A percentile compares a stretch with the other conserved stretches of the same genome.
Evolutionary conservation across 495 filamentous ascomycete genomes (phyloP).

Genomic region (Usnea hakonensis): DNA sequence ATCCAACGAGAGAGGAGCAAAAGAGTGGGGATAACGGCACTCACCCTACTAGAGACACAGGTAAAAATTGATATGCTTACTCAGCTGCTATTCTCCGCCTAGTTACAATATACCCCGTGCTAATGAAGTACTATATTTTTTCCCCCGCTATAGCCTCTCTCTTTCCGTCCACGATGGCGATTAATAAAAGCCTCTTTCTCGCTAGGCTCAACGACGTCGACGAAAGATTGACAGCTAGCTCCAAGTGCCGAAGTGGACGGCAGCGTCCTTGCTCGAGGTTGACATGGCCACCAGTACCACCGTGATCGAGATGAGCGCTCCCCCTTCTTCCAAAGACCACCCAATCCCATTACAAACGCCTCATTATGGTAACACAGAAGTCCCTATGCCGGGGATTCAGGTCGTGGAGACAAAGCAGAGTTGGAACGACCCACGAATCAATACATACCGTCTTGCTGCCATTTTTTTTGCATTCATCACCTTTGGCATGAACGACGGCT

Average conservation of each 20-base stretch:
- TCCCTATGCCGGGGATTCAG: background rate
- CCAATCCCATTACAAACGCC: background rate
- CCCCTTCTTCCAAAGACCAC: background rate
- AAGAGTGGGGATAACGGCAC: too few species aligned
- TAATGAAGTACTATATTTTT: too few species aligned
- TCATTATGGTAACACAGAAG: background rate
- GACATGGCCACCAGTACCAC: background rate
- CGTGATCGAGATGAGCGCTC: background rate
- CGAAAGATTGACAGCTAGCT: background rate
- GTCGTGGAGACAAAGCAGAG: conserved; percentile 29
- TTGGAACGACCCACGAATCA: conserved; percentile 66
- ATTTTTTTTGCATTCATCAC: conserved; percentile 70
- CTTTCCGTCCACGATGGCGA: background rate
- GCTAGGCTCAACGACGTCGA: background rate
- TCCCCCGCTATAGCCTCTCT: too few species aligned
- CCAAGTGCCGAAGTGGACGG: background rate
- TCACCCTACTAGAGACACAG: too few species aligned
- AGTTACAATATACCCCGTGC: too few species aligned
- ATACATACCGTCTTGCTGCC: conserved; percentile 55
- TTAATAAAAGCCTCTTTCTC: background rate
- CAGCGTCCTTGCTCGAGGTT: background rate
- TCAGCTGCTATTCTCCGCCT: too few species aligned
- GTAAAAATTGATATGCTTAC: too few species aligned
- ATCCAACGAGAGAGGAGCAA: too few species aligned
- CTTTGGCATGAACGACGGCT: conserved; percentile 77